A percentile compares a stretch with the other conserved stretches of the same genome.
phyloP scores from a whole-genome alignment of 1,284 basidiomycete genomes.

The Cutaneotrichosporon dermatis region DNA sequence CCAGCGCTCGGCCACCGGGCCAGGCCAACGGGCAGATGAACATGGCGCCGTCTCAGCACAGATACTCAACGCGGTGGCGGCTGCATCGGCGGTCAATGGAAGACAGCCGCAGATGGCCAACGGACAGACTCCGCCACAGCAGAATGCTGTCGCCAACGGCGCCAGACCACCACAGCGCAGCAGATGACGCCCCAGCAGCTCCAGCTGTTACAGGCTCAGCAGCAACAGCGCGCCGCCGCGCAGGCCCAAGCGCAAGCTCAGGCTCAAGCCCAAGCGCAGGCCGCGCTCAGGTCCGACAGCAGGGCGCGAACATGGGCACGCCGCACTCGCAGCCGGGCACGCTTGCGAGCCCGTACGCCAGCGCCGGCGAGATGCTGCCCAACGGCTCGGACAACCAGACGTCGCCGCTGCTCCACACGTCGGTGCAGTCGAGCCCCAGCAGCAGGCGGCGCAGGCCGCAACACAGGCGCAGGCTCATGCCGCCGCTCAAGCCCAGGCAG shows the following conservation, averaged over 20 bases:
- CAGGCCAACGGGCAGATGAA: constrained; percentile 35
- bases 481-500: constrained; percentile 13
- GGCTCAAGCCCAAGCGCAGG: constrained; percentile 6
- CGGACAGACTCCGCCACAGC: background rate
- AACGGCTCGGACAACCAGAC: constrained; percentile 17
- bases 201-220: constrained; percentile 42
- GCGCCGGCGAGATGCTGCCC: constrained; percentile 17
- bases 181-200: constrained; percentile 29
- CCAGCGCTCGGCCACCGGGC: constrained; percentile 13
- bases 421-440: constrained; percentile 19
- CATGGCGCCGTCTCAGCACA: constrained; percentile 42
- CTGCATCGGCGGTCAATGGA: constrained; percentile 35
- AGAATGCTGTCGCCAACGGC: constrained; percentile 10
- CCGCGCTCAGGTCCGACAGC: constrained; percentile 11
- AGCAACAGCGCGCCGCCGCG: constrained; percentile 16
- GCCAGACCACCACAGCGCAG: constrained; percentile 6
- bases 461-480: constrained; percentile 24
- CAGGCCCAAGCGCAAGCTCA: constrained; percentile 10
- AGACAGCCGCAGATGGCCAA: constrained; percentile 3
- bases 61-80: constrained; percentile 40
- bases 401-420: constrained; percentile 3
- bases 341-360: constrained; percentile 25
- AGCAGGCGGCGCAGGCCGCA: constrained; percentile 22
- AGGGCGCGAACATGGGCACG: constrained; percentile 20
- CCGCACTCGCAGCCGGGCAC: constrained; percentile 27